Evolutionary conservation across 768 basidiomycete species (phyloP).

Genomic region (Russula ochroleuca): DNA sequence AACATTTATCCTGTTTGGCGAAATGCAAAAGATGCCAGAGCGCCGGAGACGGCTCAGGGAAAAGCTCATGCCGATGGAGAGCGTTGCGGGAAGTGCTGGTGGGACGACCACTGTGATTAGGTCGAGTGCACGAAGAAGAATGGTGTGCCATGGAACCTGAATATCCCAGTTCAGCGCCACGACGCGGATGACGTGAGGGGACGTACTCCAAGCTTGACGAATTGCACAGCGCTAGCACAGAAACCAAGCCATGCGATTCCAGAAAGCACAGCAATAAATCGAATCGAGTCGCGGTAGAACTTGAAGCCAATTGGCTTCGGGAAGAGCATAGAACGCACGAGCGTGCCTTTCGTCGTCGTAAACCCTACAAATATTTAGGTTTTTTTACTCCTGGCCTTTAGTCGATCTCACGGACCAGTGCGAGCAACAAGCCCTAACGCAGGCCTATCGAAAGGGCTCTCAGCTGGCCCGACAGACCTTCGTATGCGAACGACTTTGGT

Average conservation of each 20-base stretch:
- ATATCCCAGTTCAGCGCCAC: constrained; percentile 10
- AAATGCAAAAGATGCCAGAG: constrained; percentile 90
- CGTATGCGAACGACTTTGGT: constrained; percentile 88
- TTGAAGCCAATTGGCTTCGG: constrained; percentile 99
- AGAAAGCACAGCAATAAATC: constrained; percentile 88
- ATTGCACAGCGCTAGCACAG: constrained; percentile 86
- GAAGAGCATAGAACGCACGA: constrained; percentile 96
- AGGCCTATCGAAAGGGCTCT: constrained; percentile 50
- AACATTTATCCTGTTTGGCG: constrained; percentile 92
- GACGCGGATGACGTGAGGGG: constrained; percentile 9
- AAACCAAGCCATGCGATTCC: constrained; percentile 92
- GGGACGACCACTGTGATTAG: constrained; percentile 97
- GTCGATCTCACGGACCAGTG: constrained; percentile 53
- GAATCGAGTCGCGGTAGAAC: constrained; percentile 89
- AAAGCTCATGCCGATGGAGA: constrained; percentile 96
- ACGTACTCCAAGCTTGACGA: constrained; percentile 81
- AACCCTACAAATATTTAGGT: constrained; percentile 54
- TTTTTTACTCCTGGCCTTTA: not conserved
- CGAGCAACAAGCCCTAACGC: constrained; percentile 81
- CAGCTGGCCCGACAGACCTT: constrained; percentile 47
- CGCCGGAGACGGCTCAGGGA: constrained; percentile 85
- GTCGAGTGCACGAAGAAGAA: constrained; percentile 87
- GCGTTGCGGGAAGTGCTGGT: constrained; percentile 92
- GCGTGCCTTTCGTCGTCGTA: constrained; percentile 94
- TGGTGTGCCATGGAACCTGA: constrained; percentile 86